These are phyloP conservation scores for Neofusicoccum sp. DNA, from an alignment of 2,329 filamentous ascomycete genomes.

Conservation along the genomic window DNA sequence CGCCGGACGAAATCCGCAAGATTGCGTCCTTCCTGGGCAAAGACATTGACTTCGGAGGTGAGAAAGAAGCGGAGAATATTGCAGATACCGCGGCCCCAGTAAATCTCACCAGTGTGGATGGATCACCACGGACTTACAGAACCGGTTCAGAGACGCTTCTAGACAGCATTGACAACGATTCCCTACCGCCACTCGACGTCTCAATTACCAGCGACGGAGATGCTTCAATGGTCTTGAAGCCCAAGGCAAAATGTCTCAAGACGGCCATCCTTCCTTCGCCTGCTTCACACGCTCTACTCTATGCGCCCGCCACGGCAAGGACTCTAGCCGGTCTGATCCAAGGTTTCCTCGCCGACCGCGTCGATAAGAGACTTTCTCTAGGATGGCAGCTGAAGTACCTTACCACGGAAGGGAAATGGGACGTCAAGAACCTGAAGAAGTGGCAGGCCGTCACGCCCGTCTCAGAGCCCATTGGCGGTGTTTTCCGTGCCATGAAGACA, in stretches of 20 bases:
- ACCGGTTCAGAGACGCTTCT: conserved; percentile 19
- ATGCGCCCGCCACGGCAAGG: conserved; percentile 73
- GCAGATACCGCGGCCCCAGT: conserved; percentile 55
- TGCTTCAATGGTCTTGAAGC: conserved; percentile 47
- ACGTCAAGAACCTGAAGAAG: conserved; percentile 93
- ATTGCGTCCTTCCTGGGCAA: conserved; percentile 57
- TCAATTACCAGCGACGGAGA: conserved; percentile 39
- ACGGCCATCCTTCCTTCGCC: conserved; percentile 72
- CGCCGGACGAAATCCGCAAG: conserved; percentile 69
- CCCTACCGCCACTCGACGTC: conserved; percentile 8
- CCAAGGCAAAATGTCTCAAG: conserved; percentile 55
- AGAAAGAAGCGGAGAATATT: conserved; percentile 36
- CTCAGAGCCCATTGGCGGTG: conserved; percentile 72
- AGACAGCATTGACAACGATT: conserved; percentile 10
- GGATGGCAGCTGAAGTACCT: conserved; percentile 92
- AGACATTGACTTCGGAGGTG: conserved; percentile 27
- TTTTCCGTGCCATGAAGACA: conserved; percentile 92
- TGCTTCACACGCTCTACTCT: conserved; percentile 82
- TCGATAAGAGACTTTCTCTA: conserved; percentile 77
- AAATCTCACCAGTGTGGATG: conserved; percentile 34
- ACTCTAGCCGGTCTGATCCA: conserved; percentile 80
- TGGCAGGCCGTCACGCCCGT: conserved; percentile 82
- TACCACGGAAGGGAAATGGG: conserved; percentile 91
- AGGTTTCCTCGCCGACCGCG: conserved; percentile 73
- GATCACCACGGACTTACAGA: conserved; percentile 11